A percentile compares a stretch with the other conserved stretches of the same genome.
phyloP scores from a whole-genome alignment of 148 eudicot genomes.

The Silene conica region DNA sequence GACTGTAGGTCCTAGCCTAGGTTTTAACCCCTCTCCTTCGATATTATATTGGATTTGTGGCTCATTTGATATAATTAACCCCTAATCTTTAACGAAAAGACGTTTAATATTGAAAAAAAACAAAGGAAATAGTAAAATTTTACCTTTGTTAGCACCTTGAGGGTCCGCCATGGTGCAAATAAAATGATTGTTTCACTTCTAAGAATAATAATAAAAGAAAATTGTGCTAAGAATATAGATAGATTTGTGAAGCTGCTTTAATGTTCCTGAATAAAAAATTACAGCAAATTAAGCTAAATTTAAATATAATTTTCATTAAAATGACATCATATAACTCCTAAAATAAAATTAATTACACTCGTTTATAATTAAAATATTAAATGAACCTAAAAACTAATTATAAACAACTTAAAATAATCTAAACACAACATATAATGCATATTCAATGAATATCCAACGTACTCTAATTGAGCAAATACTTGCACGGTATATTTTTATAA shows the following conservation, averaged over 20 bases:
- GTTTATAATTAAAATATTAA: background rate
- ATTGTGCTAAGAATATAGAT: background rate
- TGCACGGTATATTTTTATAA: too few species aligned
- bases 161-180: conserved; percentile 26
- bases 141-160: conserved; percentile 23
- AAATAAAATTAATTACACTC: background rate
- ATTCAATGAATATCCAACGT: background rate
- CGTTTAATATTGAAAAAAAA: background rate
- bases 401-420: background rate
- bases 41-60: too few species aligned
- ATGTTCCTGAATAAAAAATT: conserved; percentile 3
- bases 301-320: background rate
- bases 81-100: too few species aligned
- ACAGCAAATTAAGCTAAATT: background rate
- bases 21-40: too few species aligned
- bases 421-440: background rate
- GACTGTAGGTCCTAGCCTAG: too few species aligned
- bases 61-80: too few species aligned
- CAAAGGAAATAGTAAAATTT: background rate
- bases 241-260: conserved; percentile 21
- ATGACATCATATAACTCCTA: background rate
- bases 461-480: too few species aligned
- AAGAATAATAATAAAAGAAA: conserved; percentile 13
- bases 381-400: too few species aligned
- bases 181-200: conserved; percentile 15